Percentiles rank a stretch among this genome's conserved stretches.
Evolutionary conservation across 1,284 basidiomycete species (phyloP).

Genomic region (Trichosporon coremiiforme): DNA sequence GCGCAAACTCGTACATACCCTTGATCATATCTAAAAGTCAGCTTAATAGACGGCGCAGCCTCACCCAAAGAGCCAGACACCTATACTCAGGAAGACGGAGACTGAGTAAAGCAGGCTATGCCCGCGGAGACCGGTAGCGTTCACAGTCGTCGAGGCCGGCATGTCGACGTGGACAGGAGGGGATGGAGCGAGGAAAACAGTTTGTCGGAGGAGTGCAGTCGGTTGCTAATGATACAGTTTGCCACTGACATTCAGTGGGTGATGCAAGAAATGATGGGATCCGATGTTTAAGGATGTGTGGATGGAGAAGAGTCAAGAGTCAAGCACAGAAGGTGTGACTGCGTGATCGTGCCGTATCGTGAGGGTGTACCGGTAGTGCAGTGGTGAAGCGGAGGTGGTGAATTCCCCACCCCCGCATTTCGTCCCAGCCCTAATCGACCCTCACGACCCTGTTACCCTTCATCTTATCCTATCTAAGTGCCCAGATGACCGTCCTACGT

Average conservation of each 20-base stretch:
- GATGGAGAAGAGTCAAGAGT: slow-evolving; percentile 14
- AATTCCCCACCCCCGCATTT: slow-evolving; percentile 13
- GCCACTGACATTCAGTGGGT: slow-evolving; percentile 17
- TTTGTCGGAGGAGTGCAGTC: background rate
- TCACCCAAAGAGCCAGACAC: slow-evolving; percentile 66
- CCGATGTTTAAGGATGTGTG: slow-evolving; percentile 4
- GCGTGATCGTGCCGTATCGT: slow-evolving; percentile 11
- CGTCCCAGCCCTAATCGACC: slow-evolving; percentile 10
- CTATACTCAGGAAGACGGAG: slow-evolving; percentile 57
- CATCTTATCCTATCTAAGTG: slow-evolving; percentile 20
- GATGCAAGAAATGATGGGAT: slow-evolving; percentile 14
- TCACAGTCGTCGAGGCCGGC: background rate
- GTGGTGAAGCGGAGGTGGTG: background rate
- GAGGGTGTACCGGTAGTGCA: slow-evolving; percentile 16
- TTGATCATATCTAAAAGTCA: slow-evolving; percentile 71
- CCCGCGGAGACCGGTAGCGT: slow-evolving; percentile 56
- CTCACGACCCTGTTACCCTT: slow-evolving; percentile 17
- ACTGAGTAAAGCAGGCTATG: slow-evolving; percentile 65
- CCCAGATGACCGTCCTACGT: slow-evolving; percentile 11
- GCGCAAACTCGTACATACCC: slow-evolving; percentile 62
- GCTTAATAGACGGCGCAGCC: slow-evolving; percentile 28
- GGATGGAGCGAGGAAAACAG: background rate
- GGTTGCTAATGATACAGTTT: slow-evolving; percentile 6
- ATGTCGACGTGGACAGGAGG: slow-evolving; percentile 14
- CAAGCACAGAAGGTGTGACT: slow-evolving; percentile 2